Evolutionary conservation across 1,139 yeast genomes (phyloP), one percentile per base, ranked within the genome.

Genomic region (Ogataea hybrid): DNA sequence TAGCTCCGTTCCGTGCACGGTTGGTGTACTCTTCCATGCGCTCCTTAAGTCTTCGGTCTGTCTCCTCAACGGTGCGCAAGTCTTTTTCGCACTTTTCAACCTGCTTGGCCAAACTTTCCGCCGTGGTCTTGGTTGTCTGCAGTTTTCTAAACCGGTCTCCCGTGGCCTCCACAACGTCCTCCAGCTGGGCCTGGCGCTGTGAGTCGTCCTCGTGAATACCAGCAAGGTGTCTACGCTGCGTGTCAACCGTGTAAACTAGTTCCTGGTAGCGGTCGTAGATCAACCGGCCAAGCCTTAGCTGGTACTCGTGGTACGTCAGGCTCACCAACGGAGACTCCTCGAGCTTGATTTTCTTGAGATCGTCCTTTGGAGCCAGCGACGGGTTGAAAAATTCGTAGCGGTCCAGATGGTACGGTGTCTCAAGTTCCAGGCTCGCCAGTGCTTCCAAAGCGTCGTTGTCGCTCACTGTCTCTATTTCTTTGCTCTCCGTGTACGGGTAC

Each of bases 111-210:
- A 71, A 63, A 8, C 68, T 65, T n/a, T 57, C 60, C 1, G 78
- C 74, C 16, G 67, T 68, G 23, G 77, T 81, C 49, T 77, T 78
- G 16, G 71, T 53, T 22, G 68, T 69, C 42, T 78, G 71, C 10
- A 73, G 61, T 36, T 68, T 65, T 40, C 69, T 69, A 56, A 77
- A 82, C 18, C 63, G 56, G 3, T 58, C 63, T 0, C 81, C 84
- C 15, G 80, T 73, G 15, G 62, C 56, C 2, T 63, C 69, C 52
- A 79, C 75, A 30, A 60, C 48, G 1, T 57, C 59, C 57, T 84
- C 92, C 30, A 75, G 63, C 11, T 62, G 55, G 5, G 64, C 51
- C 51, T 82, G 87, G 37, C 79, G 63, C 22, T 63, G 54, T 0
- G 83, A 73, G 48, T 81, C 83, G 21, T 60, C 58, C 3, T 57